These are phyloP conservation scores for Eutypella sp. DNA, from an alignment of 2,329 filamentous ascomycete genomes.

Conservation along the genomic window DNA sequence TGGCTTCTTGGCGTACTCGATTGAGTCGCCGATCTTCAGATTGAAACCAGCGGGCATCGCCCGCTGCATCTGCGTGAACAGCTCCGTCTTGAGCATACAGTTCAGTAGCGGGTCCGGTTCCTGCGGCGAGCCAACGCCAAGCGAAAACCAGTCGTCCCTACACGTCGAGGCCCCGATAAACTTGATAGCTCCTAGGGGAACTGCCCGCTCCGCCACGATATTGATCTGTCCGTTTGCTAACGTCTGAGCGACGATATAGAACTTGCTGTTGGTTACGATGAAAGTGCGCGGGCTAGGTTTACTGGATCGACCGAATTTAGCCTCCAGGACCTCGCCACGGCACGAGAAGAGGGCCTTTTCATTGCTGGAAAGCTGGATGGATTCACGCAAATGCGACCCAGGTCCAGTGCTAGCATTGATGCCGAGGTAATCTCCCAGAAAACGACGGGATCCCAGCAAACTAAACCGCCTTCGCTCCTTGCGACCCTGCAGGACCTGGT, in stretches of 20 bases:
- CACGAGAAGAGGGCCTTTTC: constrained; percentile 86
- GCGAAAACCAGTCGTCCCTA: constrained; percentile 94
- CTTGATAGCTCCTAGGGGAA: constrained; percentile 84
- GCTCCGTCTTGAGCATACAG: constrained; percentile 93
- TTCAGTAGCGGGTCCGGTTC: constrained; percentile 91
- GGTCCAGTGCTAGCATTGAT: constrained; percentile 75
- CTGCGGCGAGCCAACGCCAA: constrained; percentile 83
- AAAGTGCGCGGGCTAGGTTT: constrained; percentile 84
- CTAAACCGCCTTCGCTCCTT: constrained; percentile 92
- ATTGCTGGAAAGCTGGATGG: constrained; percentile 63
- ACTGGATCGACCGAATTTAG: constrained; percentile 94
- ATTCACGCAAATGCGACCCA: constrained; percentile 73
- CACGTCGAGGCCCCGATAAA: constrained; percentile 74
- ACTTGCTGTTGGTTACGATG: constrained; percentile 77
- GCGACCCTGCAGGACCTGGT: constrained; percentile 71
- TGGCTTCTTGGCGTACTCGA: constrained; percentile 97
- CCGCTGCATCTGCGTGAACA: constrained; percentile 86
- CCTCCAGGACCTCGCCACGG: constrained; percentile 81
- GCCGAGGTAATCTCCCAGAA: constrained; percentile 91
- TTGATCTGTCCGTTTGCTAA: constrained; percentile 76
- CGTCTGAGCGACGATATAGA: constrained; percentile 84
- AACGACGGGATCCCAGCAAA: constrained; percentile 83
- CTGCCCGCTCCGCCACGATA: constrained; percentile 74
- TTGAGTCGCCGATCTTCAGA: constrained; percentile 74
- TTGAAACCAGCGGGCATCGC: constrained; percentile 76